These are phyloP conservation scores for Sclerotinia borealis DNA, from an alignment of 2,329 filamentous ascomycete genomes.

Conservation along the genomic window DNA sequence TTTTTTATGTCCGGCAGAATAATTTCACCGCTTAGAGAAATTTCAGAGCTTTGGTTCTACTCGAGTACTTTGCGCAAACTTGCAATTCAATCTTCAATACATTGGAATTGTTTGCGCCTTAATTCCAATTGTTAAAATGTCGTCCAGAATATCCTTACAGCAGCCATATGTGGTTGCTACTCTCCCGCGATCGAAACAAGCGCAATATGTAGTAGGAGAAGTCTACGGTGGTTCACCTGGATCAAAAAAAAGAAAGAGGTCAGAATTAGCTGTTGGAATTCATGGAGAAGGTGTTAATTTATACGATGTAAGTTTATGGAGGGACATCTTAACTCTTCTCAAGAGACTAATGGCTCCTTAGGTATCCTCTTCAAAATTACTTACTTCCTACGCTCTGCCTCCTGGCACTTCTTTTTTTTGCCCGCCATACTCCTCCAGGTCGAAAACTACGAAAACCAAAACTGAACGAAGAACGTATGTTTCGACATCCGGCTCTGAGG, in stretches of 20 bases:
- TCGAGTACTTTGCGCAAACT: not conserved
- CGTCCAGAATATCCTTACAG: constrained; percentile 52
- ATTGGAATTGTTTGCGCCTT: not conserved
- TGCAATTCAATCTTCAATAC: not conserved
- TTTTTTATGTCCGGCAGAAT: constrained; percentile 2
- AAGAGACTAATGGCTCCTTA: constrained; percentile 31
- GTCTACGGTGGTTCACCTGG: constrained; percentile 54
- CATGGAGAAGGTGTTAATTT: constrained; percentile 61
- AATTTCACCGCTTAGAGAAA: constrained; percentile 15
- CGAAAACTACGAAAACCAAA: constrained; percentile 38
- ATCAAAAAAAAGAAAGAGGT: constrained; percentile 55
- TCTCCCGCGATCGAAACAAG: constrained; percentile 53
- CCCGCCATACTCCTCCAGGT: constrained; percentile 52
- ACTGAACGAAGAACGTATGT: constrained; percentile 56
- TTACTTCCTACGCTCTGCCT: constrained; percentile 62
- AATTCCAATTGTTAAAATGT: constrained; percentile 22
- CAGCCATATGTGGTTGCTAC: constrained; percentile 58
- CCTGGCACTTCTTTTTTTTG: constrained; percentile 60
- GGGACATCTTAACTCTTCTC: not conserved
- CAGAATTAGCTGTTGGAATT: constrained; percentile 57
- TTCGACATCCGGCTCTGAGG: constrained; percentile 42
- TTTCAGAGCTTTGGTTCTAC: constrained; percentile 8
- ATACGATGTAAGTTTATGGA: constrained; percentile 50
- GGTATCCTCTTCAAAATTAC: constrained; percentile 54
- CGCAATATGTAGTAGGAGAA: constrained; percentile 51